Percentiles rank a stretch among this genome's conserved stretches.
Conservation (phyloP, 352 stramenopile genomes). For the Phytophthora pinifolia region DNA sequence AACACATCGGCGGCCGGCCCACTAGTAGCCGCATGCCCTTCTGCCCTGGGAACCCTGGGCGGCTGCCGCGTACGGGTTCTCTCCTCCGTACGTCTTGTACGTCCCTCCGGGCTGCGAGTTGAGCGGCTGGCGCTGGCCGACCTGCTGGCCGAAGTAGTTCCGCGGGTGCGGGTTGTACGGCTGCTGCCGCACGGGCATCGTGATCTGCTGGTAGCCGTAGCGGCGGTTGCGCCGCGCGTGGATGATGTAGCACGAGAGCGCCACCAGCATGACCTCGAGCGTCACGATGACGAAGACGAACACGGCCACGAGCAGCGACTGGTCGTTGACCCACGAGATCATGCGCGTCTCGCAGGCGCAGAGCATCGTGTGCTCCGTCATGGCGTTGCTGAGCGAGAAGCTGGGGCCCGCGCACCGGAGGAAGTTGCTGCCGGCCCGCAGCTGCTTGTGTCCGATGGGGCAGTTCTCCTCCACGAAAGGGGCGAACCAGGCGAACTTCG, state of each 20-base stretch:
- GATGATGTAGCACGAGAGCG: conserved; percentile 84
- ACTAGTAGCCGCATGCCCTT: conserved; percentile 21
- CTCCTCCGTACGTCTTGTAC: conserved; percentile 36
- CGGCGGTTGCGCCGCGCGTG: conserved; percentile 65
- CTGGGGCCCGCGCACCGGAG: conserved; percentile 64
- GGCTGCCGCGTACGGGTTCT: conserved; percentile 35
- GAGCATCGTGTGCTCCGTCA: conserved; percentile 81
- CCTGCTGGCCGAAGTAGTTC: conserved; percentile 66
- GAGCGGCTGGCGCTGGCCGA: conserved; percentile 36
- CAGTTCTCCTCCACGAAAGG: conserved; percentile 74
- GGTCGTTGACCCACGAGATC: conserved; percentile 80
- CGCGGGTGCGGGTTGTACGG: conserved; percentile 80
- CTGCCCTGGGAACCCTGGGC: conserved; percentile 30
- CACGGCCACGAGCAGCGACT: conserved; percentile 72
- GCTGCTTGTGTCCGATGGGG: conserved; percentile 53
- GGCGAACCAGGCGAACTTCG: conserved; percentile 71
- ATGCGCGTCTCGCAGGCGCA: conserved; percentile 81
- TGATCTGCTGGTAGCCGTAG: conserved; percentile 83
- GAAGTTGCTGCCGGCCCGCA: conserved; percentile 61
- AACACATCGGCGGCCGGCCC: conserved; percentile 12
- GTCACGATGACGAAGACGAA: conserved; percentile 81
- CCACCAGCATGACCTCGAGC: conserved; percentile 79
- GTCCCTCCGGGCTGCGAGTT: conserved; percentile 30
- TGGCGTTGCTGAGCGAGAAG: conserved; percentile 61
- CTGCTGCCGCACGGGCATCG: conserved; percentile 78